phyloP scores from a whole-genome alignment of 257 asterid genomes.

The Henckelia pumila region DNA sequence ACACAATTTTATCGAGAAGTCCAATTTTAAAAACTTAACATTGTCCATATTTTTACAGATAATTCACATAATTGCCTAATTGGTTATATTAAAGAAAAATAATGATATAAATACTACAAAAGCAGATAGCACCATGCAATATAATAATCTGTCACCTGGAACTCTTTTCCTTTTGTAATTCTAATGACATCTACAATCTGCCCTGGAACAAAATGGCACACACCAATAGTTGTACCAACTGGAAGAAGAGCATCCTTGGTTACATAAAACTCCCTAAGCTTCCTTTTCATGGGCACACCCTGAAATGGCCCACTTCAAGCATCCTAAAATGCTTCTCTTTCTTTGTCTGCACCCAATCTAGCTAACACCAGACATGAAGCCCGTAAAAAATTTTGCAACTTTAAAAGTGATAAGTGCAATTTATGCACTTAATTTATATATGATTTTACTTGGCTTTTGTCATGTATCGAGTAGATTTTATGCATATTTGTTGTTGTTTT shows the following conservation, averaged over 20 bases:
- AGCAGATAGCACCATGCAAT: neutral
- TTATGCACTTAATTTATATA: no score
- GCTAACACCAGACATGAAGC: slow-evolving; percentile 37
- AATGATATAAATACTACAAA: neutral
- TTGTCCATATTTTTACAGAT: neutral
- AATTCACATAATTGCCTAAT: no score
- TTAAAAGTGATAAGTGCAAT: no score
- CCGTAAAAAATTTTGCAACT: neutral
- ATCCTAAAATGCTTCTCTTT: slow-evolving; percentile 92
- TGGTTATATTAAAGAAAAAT: slow-evolving; percentile 14
- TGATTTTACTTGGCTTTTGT: no score
- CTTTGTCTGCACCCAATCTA: slow-evolving; percentile 89
- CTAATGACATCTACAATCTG: slow-evolving; percentile 86
- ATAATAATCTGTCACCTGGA: slow-evolving; percentile 50
- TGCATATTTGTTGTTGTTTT: no score
- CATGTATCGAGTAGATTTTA: no score
- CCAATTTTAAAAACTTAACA: neutral
- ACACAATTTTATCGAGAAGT: slow-evolving; percentile 1
- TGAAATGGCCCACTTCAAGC: slow-evolving; percentile 92
- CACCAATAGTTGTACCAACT: slow-evolving; percentile 71
- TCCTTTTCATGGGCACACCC: slow-evolving; percentile 97
- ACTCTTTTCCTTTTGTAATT: slow-evolving; percentile 91
- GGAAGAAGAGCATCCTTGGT: slow-evolving; percentile 94
- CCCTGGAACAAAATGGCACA: slow-evolving; percentile 92
- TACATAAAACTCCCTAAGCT: slow-evolving; percentile 87